Base-by-base conservation (phyloP, 371 early-diverging fungal genomes). In the Rhizopus stolonifer region DNA sequence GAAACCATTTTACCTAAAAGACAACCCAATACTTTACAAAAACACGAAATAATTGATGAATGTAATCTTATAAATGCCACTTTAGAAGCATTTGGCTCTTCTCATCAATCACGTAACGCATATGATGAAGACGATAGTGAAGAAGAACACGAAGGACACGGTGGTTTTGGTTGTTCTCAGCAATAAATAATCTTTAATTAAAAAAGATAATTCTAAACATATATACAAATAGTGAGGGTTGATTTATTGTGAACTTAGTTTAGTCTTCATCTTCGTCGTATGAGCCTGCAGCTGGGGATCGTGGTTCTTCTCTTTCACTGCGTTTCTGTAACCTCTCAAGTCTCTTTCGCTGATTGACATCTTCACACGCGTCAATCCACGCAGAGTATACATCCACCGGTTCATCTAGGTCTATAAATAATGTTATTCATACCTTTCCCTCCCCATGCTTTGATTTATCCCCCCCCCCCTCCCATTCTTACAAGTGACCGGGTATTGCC, bases 341-440 rank as follows among this genome's bases (percentile, higher is more conserved):
- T 49, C 58, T 47, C 33, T 66, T 67, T n/a, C 52, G 50, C 39
- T 70, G 71, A 60, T 84, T 86, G 10, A 84, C 83, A 24, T 79
- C 72, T 60, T 90, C 90, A 54, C 88, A 85, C 8, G 90, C 88
- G 64, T 92, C 93, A 34, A 92, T 80, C 93, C 93, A 92, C 34
- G 87, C 89, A 21, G 83, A 83, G 64, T 91, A 92, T 1, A 92
- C 89, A 67, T 92, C 93, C 13, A 90, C 84, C 8, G 90, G 81
- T 53, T 92, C 91, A 56, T 84, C 82, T 25, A 92, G 70, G 40
- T 77, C 87, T 87, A 55, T 19, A 18, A 22, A 46, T 25, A 36
- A 36, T 15, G 9, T 36, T 36, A n/a, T 36, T 29, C 11, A n/a
- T n/a, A n/a, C n/a, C n/a, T n/a, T n/a, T n/a, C n/a, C n/a, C n/a